phyloP scores from a whole-genome alignment of 2,329 filamentous ascomycete species.

The Tolypocladium pustulatum region DNA sequence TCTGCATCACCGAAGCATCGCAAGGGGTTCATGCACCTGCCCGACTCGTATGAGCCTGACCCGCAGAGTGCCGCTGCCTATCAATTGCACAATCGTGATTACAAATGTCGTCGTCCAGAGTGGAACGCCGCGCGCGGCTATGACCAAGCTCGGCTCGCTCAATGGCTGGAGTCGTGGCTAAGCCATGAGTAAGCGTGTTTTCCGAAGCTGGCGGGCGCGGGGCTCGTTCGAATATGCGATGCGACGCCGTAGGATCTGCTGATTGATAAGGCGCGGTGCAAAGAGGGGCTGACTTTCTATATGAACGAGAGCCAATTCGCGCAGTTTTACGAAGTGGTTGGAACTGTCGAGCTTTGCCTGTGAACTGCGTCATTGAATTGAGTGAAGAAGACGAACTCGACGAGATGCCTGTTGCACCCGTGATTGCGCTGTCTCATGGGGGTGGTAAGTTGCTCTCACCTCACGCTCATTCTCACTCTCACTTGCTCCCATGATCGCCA shows the following conservation, averaged over 20 bases:
- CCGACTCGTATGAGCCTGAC: background rate
- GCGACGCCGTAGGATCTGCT: background rate
- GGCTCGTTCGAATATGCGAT: background rate
- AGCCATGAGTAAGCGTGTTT: background rate
- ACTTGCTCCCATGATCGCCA: background rate
- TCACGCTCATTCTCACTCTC: background rate
- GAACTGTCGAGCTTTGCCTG: background rate
- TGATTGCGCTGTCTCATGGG: slow-evolving; percentile 39
- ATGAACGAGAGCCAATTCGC: background rate
- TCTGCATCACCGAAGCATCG: background rate
- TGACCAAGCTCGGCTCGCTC: slow-evolving; percentile 10
- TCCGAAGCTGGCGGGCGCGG: background rate
- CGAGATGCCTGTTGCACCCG: slow-evolving; percentile 30
- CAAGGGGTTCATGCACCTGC: background rate
- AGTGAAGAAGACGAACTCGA: background rate
- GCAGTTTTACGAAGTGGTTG: background rate
- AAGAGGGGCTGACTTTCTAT: background rate
- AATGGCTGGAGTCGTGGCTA: background rate
- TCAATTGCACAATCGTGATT: background rate
- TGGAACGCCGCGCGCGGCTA: slow-evolving; percentile 15
- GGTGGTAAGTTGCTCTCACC: slow-evolving; percentile 24
- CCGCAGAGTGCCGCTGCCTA: background rate
- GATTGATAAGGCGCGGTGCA: background rate
- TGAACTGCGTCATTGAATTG: background rate
- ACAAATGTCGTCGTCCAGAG: background rate